Evolutionary conservation across 2,329 filamentous ascomycete species (phyloP), one percentile per base, ranked within the genome.

Genomic region (Coniochaeta ligniaria): DNA sequence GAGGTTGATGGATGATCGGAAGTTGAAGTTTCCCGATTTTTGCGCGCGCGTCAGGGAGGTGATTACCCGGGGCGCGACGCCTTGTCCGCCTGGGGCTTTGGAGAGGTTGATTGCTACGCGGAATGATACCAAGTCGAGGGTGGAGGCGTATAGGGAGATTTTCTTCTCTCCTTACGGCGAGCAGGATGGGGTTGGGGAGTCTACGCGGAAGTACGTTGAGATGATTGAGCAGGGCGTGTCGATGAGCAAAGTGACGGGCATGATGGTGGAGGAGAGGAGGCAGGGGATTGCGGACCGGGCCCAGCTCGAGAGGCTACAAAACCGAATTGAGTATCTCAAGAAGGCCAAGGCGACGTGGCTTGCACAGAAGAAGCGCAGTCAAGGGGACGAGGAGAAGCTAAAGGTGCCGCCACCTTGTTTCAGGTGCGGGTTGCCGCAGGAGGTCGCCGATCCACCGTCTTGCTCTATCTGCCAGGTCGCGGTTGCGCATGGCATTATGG

Each of bases 171-270:
- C 54, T 6, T 57, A 54, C 14, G 59, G 57, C 12, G 57, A 65
- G 24, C 64, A 64, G 47, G 60, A 64, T 22, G 61, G 65, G 17
- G 35, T 66, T 9, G 66, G 65, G 1, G 65, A 62, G 38, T 63
- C 65, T 17, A 61, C 65, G 20, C 63, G 66, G 35, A 66, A 63
- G 61, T 71, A 69, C 52, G 58, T 70, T 35, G 60, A 67, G 17
- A 65, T 68, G 62, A 61, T 71, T 11, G 43, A 62, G 43, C 61
- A 66, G 1, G 60, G 64, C 33, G 60, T 62, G 41, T 62, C 66
- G 5, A 65, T 72, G 63, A 67, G 68, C 7, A 63, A 68, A 56
- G 66, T 71, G 20, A 62, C 69, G 24, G 65, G 66, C 22, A 65
- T 62, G 56, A 45, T 58, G 9, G 20, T 45, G 36, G 56, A 58